Conservation (phyloP, 176 grass and related monocot species). For the Musa troglodytarum region DNA sequence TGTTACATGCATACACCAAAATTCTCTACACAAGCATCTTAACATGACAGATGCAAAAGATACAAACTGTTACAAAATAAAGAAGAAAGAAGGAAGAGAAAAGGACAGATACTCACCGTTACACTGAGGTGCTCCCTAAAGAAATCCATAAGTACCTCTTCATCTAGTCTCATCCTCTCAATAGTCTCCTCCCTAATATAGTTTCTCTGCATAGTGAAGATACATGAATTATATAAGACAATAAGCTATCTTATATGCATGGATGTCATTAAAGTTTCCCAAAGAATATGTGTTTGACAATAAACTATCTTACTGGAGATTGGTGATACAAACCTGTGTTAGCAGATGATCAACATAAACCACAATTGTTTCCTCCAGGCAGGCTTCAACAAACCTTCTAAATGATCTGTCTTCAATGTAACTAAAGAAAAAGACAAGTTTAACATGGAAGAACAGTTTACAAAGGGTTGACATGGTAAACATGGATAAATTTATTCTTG, state of each 20-base stretch:
- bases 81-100: not conserved
- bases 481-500: not conserved
- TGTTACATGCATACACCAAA: not conserved
- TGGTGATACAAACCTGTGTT: slow-evolving; percentile 51
- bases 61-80: slow-evolving; percentile 23
- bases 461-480: not conserved
- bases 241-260: not conserved
- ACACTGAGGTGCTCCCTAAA: slow-evolving; percentile 81
- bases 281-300: not conserved
- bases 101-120: slow-evolving; percentile 51
- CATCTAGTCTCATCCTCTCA: slow-evolving; percentile 89
- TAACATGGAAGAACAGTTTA: not conserved
- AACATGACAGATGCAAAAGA: not conserved
- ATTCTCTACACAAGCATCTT: not conserved
- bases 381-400: slow-evolving; percentile 96
- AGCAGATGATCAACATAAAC: slow-evolving; percentile 91
- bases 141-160: slow-evolving; percentile 98
- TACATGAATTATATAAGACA: slow-evolving; percentile 1
- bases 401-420: slow-evolving; percentile 97
- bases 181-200: slow-evolving; percentile 84
- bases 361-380: slow-evolving; percentile 90
- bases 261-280: not conserved
- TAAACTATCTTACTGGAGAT: not conserved
- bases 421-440: slow-evolving; percentile 6
- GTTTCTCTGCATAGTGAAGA: slow-evolving; percentile 51